Conservation (phyloP, 2,329 filamentous ascomycete genomes). For the Septoria linicola region DNA sequence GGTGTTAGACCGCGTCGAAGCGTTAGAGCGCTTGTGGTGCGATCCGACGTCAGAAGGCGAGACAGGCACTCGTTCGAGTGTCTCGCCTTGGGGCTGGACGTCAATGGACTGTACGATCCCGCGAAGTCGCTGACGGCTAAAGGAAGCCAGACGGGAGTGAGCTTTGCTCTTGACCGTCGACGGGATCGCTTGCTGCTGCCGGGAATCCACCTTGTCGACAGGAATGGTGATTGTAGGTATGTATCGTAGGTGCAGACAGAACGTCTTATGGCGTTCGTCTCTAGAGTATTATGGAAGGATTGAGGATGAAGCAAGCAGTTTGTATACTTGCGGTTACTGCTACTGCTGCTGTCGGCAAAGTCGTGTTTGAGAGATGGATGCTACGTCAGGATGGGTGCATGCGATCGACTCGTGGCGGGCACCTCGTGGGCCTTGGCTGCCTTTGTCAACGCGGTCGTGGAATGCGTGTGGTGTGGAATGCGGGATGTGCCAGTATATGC, state of each 20-base stretch:
- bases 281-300: not conserved
- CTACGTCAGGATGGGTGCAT: conserved; percentile 24
- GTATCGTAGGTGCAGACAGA: not conserved
- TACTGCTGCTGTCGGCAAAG: not conserved
- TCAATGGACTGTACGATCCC: conserved; percentile 28
- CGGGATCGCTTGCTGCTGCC: conserved; percentile 25
- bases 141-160: conserved; percentile 36
- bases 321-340: not conserved
- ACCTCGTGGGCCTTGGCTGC: conserved; percentile 18
- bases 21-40: conserved; percentile 29
- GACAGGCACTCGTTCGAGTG: conserved; percentile 32
- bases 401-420: conserved; percentile 25
- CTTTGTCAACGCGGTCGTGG: conserved; percentile 13
- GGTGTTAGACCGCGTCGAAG: conserved; percentile 34
- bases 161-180: conserved; percentile 32
- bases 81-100: conserved; percentile 30
- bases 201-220: conserved; percentile 37
- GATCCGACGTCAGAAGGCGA: conserved; percentile 33
- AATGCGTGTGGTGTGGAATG: conserved; percentile 27
- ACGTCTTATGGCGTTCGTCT: conserved; percentile 2
- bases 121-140: conserved; percentile 32
- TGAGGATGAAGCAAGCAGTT: not conserved
- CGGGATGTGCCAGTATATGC: conserved; percentile 23
- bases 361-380: not conserved
- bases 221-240: conserved; percentile 8